Percentiles rank a stretch among this genome's conserved stretches.
phyloP scores from a whole-genome alignment of 768 basidiomycete genomes.

The Amanita rubescens region DNA sequence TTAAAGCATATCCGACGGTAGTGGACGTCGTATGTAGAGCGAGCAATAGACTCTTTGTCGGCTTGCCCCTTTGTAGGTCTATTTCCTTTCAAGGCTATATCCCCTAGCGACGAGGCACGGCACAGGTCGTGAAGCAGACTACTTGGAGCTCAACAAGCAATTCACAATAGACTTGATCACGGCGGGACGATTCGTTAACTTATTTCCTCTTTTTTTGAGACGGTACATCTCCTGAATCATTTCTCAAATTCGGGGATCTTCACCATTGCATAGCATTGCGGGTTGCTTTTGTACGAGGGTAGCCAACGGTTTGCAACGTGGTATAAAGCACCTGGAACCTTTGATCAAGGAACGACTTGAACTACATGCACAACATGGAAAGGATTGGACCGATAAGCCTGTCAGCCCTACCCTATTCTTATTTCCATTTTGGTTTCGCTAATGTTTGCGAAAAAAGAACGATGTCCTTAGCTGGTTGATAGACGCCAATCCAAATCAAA shows the following conservation, averaged over 20 bases:
- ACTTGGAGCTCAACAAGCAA: conserved; percentile 10
- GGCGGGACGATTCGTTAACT: conserved; percentile 15
- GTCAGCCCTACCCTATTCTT: conserved; percentile 10
- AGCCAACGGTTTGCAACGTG: conserved; percentile 8
- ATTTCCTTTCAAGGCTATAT: not conserved
- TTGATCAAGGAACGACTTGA: conserved; percentile 19
- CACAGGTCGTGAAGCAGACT: conserved; percentile 17
- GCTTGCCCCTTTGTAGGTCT: not conserved
- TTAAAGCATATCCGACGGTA: not conserved
- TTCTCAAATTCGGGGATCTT: not conserved
- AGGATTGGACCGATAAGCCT: conserved; percentile 23
- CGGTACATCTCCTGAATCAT: conserved; percentile 10
- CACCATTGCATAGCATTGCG: conserved; percentile 10
- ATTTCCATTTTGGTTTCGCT: not conserved
- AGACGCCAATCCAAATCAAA: conserved; percentile 26
- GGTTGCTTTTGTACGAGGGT: conserved; percentile 8
- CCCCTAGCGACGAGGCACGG: not conserved
- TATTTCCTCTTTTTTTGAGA: conserved; percentile 18
- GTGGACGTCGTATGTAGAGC: not conserved
- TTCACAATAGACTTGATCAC: conserved; percentile 12
- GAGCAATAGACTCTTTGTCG: not conserved
- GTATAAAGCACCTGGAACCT: conserved; percentile 18
- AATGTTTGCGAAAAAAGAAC: conserved; percentile 20
- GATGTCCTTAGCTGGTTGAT: conserved; percentile 44
- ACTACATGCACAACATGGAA: conserved; percentile 18